A percentile compares a stretch with the other conserved stretches of the same genome.
These are phyloP conservation scores for Protostelium mycophagum DNA, from an alignment of 78 protist species.

Conservation along the genomic window DNA sequence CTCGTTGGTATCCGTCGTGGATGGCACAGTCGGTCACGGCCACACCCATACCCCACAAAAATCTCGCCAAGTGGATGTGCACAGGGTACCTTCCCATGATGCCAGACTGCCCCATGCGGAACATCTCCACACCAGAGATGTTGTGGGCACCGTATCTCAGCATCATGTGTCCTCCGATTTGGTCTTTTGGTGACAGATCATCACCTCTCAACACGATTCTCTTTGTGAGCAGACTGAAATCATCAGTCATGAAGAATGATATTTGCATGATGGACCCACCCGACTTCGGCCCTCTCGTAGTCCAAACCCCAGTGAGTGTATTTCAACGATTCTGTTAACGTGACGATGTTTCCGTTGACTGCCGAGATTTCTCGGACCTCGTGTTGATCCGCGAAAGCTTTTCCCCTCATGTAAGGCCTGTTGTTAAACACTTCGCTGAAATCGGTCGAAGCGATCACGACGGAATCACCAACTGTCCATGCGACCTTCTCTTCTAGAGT, in stretches of 20 bases:
- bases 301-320: not conserved
- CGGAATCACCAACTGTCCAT: conserved; percentile 8
- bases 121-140: not conserved
- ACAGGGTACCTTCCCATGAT: not conserved
- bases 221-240: conserved; percentile 1
- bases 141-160: conserved; percentile 1
- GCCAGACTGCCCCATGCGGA: conserved; percentile 6
- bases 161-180: conserved; percentile 1
- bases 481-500: not conserved
- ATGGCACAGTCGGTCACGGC: no score
- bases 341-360: not conserved
- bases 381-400: not conserved
- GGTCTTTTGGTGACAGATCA: not conserved
- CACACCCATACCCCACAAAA: no score
- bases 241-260: not conserved
- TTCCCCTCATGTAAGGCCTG: not conserved
- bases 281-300: conserved; percentile 4
- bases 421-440: not conserved
- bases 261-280: not conserved
- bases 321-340: not conserved
- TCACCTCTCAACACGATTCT: conserved; percentile 3
- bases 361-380: not conserved
- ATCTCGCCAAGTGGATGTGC: not conserved
- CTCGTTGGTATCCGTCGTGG: no score
- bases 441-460: conserved; percentile 8